Evolutionary conservation across 352 stramenopile species (phyloP), one percentile per base, ranked within the genome.

Genomic region (Phytopythium kandeliae): DNA sequence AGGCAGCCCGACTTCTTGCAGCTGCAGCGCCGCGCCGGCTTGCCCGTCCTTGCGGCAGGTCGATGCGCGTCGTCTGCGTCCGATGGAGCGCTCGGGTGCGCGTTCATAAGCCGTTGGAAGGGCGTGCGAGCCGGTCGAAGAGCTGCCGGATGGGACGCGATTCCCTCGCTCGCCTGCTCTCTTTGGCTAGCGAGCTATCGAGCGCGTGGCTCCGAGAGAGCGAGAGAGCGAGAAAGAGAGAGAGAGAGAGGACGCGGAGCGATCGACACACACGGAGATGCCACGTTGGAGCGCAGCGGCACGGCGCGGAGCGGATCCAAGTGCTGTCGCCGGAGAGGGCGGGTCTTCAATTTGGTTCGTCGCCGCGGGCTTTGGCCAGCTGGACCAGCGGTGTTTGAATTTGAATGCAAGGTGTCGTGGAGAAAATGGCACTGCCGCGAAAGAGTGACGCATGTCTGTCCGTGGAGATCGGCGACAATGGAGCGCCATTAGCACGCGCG

Each of bases 1-100:
- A 98, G 82, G 62, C 96, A 99, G 52, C 86, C 82, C 0, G 92
- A 98, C 53, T 98, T 98, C 70, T 98, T 98, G 71, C 95, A 98
- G 55, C 96, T 98, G 68, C 96, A 99, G 41, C 78, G 22, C 73
- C 73, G 13, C 67, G 74, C 40, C 61, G 64, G 30, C 42, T 56
- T 40, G 17, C 11, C 6, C 58, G 25, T 24, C 22, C 40, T 21
- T 24, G 40, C 40, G 3, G 21, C 40, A 15, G 40, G 13, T 28
- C 40, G 22, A 1, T 24, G 15, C 21, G 8, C 22, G 22, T 15
- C 22, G 4, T 46, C 22, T 11, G 12, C 9, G 24, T 15, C 24
- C 5, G 12, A 4, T 21, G 21, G 3, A 4, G 40, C 40, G 4
- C 13, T 6, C 24, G 7, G 24, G 4, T 7, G 22, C 22, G 24